These are phyloP conservation scores for Tilletia walkeri DNA, from an alignment of 1,284 basidiomycete genomes.

Conservation along the genomic window DNA sequence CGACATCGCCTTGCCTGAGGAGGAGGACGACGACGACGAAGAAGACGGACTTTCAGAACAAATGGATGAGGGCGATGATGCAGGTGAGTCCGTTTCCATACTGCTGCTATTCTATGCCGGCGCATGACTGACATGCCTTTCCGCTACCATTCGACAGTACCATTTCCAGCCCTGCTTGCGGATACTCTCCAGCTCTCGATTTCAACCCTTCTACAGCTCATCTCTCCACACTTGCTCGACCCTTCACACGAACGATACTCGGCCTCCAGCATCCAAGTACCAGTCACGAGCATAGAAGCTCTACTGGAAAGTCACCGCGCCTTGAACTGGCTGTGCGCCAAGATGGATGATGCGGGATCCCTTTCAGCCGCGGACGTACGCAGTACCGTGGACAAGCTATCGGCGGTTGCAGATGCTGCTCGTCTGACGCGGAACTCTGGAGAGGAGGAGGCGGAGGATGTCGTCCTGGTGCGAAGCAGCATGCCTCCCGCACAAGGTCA, in stretches of 20 bases:
- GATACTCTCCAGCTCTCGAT: slow-evolving; percentile 10
- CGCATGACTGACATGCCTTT: not conserved
- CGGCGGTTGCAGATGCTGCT: no score
- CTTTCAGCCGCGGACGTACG: no score
- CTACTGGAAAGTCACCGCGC: slow-evolving; percentile 37
- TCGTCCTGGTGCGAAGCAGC: no score
- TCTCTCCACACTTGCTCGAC: slow-evolving; percentile 35
- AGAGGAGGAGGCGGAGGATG: no score
- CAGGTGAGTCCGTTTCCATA: not conserved
- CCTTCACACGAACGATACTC: slow-evolving; percentile 34
- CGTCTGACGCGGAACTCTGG: no score
- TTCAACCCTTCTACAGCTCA: slow-evolving; percentile 20
- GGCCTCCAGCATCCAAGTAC: slow-evolving; percentile 37
- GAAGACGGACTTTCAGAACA: no score
- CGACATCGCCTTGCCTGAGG: no score
- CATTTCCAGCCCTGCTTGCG: not conserved
- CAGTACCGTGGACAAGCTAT: not conserved
- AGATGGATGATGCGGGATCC: slow-evolving; percentile 1
- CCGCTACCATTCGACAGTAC: not conserved
- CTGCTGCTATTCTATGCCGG: not conserved
- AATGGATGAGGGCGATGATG: not conserved
- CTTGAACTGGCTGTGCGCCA: slow-evolving; percentile 36
- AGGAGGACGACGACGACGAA: no score
- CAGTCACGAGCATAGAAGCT: slow-evolving; percentile 40
- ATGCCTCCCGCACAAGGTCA: no score